These are phyloP conservation scores for Hypoxylon sp. DNA, from an alignment of 2,329 filamentous ascomycete genomes.

Conservation along the genomic window DNA sequence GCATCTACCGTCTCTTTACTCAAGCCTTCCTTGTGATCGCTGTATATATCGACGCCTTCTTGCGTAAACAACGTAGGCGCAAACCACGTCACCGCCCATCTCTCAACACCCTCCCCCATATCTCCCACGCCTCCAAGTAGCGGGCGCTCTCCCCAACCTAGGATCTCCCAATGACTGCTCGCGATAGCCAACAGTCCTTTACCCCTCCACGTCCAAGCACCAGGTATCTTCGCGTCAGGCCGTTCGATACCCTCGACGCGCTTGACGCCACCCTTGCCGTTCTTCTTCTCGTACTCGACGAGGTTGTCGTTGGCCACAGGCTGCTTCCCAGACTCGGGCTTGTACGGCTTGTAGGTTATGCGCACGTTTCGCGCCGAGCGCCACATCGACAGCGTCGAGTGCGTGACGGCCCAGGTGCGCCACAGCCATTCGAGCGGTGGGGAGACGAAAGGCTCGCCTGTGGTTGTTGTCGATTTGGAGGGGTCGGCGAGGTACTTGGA, in stretches of 20 bases:
- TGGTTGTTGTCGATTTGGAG: conserved; percentile 47
- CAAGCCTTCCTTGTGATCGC: conserved; percentile 72
- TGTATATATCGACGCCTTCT: conserved; percentile 85
- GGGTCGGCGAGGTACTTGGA: conserved; percentile 62
- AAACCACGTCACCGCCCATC: conserved; percentile 89
- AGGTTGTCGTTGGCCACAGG: conserved; percentile 75
- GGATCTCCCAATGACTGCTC: conserved; percentile 82
- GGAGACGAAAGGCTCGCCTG: conserved; percentile 54
- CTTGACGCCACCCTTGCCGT: conserved; percentile 65
- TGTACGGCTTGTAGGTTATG: conserved; percentile 78
- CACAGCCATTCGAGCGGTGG: conserved; percentile 73
- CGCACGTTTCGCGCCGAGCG: conserved; percentile 82
- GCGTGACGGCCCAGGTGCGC: conserved; percentile 80
- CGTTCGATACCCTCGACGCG: conserved; percentile 76
- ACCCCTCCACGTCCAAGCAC: conserved; percentile 82
- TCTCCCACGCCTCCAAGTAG: conserved; percentile 56
- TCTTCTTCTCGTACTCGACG: conserved; percentile 70
- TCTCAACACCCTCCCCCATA: conserved; percentile 58
- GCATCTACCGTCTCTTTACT: conserved; percentile 68
- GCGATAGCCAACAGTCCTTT: conserved; percentile 81
- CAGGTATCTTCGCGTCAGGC: conserved; percentile 55
- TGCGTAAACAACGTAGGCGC: conserved; percentile 86
- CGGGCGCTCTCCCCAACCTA: conserved; percentile 77
- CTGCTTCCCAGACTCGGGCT: conserved; percentile 52
- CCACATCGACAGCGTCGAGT: conserved; percentile 86